phyloP scores from a whole-genome alignment of 2,329 filamentous ascomycete genomes.

The Anthostomella pinea region DNA sequence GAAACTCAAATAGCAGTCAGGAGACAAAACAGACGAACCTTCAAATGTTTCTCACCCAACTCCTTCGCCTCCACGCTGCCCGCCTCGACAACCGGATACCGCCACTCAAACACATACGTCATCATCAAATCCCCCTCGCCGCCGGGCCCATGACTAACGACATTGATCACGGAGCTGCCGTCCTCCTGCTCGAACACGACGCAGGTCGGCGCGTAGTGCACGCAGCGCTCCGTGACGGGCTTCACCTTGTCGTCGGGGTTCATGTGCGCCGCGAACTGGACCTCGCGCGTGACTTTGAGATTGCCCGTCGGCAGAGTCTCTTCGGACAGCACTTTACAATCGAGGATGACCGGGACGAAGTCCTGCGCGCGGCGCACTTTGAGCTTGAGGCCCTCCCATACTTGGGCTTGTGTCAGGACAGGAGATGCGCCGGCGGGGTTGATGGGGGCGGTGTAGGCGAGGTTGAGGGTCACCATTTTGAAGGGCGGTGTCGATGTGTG shows the following conservation, averaged over 20 bases:
- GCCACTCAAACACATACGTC: slow-evolving; percentile 38
- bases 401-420: slow-evolving; percentile 29
- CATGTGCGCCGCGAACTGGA: slow-evolving; percentile 26
- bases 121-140: slow-evolving; percentile 30
- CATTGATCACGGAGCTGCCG: slow-evolving; percentile 35
- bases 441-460: slow-evolving; percentile 35
- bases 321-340: slow-evolving; percentile 32
- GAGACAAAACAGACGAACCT: slow-evolving; percentile 17
- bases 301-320: slow-evolving; percentile 20
- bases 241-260: background rate
- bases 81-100: slow-evolving; percentile 27
- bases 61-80: slow-evolving; percentile 26
- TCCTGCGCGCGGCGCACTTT: slow-evolving; percentile 36
- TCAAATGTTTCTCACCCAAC: slow-evolving; percentile 26
- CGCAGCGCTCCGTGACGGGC: slow-evolving; percentile 30
- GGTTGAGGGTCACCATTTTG: slow-evolving; percentile 34
- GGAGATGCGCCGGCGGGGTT: slow-evolving; percentile 33
- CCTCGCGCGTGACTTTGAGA: slow-evolving; percentile 28
- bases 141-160: slow-evolving; percentile 27
- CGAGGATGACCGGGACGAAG: slow-evolving; percentile 36
- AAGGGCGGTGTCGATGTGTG: too few relatives aligned
- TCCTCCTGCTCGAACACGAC: slow-evolving; percentile 36
- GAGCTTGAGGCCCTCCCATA: slow-evolving; percentile 36
- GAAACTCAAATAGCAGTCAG: background rate
- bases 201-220: slow-evolving; percentile 31